Evolutionary conservation across 768 basidiomycete species (phyloP), one percentile per base, ranked within the genome.

Genomic region (Suillus decipiens): DNA sequence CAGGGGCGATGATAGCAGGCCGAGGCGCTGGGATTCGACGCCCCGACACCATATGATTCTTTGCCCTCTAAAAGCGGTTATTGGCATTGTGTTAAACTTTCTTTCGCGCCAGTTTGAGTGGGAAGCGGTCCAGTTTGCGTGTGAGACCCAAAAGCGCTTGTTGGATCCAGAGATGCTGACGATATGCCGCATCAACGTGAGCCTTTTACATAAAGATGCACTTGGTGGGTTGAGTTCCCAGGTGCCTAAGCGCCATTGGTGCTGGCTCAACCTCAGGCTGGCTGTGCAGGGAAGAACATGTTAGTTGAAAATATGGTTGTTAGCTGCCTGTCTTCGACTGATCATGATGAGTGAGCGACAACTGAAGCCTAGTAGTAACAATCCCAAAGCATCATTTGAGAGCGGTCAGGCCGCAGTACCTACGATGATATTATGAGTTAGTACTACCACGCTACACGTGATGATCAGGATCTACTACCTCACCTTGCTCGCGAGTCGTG

Each of bases 71-170:
- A 92, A 94, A 70, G 83, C 90, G 1, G 71, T 95, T 59, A 83
- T 93, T 28, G 78, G 84, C 60, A 87, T 90, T 67, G 81, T 77
- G 19, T 86, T 95, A 81, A 95, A 98, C 75, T 86, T 89, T 3
- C 77, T 96, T 43, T 92, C 89, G 64, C 84, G 96, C 31, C 84
- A 83, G 65, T 96, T 94, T 75, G 96, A 99, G 71, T 99, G 92
- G 81, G 82, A 98, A 74, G 96, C 96, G 0, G 96, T 98, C 75
- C 81, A 82, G 64, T 96, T 94, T 64, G 93, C 94, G 1, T 87
- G 86, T 66, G 87, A 91, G 72, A 80, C 95, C 0, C 82, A 87
- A 63, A 82, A 84, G 34, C 76, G 73, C 63, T 66, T 84, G 43
- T 64, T 41, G 0, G 70, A 50, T 14, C 77, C 82, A 37, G 83